Evolutionary conservation across 768 basidiomycete genomes (phyloP), one percentile per base, ranked within the genome.

Genomic region (Mrakia hoshinonis): DNA sequence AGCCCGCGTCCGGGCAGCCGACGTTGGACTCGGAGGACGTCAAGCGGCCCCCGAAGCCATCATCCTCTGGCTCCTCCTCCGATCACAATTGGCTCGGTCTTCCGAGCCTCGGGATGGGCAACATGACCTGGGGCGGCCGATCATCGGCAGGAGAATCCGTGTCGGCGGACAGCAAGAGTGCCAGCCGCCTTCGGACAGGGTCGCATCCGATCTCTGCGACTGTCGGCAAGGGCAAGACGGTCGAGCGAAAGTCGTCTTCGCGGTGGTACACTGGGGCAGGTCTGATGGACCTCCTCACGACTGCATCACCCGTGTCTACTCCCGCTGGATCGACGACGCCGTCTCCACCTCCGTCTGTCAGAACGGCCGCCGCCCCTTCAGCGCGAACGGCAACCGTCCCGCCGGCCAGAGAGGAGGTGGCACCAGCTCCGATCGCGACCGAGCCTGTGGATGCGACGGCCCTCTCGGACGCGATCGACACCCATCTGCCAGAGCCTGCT

Each of bases 381-480:
- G 4, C 38, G 36, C 11, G 34, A 6, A 38, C 20, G 29, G 9
- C 52, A 6, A 11, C 49, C 4, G 31, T 51, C 15, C 36, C 49
- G 22, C 24, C n/a, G 6, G 48, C 29, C n/a, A 46, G 52, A 24
- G 29, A 20, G 0, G 49, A 54, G 9, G 67, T 12, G 1, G 12
- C 22, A 15, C 24, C 36, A 22, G 3, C 24, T 24, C 51, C 54
- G 22, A 39, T 36, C n/a, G 54, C 55, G 31, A 26, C 38, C 24
- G 29, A 15, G 10, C 18, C 49, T 6, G 46, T 48, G 20, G 52
- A 68, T 24, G 51, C 54, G 18, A 36, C 38, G 20, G 38, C 58
- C 36, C 67, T 55, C 5, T 58, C 51, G 34, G 67, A 68, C 22
- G 67, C 67, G 31, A 68, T 68, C 15, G 67, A 55, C 38, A 68